These are phyloP conservation scores for Ilyonectria destructans DNA, from an alignment of 2,329 filamentous ascomycete genomes.

Conservation along the genomic window DNA sequence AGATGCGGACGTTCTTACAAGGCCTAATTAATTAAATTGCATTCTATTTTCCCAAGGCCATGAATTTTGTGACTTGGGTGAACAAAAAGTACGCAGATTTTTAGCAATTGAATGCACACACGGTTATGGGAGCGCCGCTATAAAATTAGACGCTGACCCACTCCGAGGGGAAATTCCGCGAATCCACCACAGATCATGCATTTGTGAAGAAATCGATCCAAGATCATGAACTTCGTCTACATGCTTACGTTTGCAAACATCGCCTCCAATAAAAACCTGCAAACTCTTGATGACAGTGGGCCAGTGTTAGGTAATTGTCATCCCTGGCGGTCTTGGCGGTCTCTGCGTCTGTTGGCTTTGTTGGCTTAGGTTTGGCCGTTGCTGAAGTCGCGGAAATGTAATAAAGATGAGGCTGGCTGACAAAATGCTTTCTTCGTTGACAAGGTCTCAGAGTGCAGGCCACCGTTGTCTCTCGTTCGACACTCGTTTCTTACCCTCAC, in stretches of 20 bases:
- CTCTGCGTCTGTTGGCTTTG: background rate
- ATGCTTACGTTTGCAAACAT: constrained; percentile 38
- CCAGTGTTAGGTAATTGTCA: constrained; percentile 30
- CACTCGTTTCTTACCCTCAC: constrained; percentile 20
- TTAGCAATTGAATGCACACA: no score
- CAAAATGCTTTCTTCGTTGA: background rate
- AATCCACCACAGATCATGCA: background rate
- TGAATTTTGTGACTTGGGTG: no score
- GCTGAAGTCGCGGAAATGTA: background rate
- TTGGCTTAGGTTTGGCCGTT: background rate
- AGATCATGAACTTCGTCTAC: constrained; percentile 42
- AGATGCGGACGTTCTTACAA: no score
- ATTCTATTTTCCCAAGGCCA: no score
- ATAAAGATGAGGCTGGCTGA: constrained; percentile 25
- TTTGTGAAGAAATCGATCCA: background rate
- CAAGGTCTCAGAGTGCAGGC: background rate
- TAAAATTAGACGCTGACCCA: background rate
- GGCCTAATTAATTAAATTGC: no score
- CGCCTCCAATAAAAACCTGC: constrained; percentile 30
- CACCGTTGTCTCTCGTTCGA: background rate
- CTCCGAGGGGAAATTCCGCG: no score
- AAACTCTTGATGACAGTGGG: constrained; percentile 32
- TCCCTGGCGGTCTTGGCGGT: constrained; percentile 30
- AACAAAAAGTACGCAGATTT: no score
- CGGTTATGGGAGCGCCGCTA: background rate